Evolutionary conservation across 2,329 filamentous ascomycete species (phyloP).

Genomic region (Alternaria infectoria): DNA sequence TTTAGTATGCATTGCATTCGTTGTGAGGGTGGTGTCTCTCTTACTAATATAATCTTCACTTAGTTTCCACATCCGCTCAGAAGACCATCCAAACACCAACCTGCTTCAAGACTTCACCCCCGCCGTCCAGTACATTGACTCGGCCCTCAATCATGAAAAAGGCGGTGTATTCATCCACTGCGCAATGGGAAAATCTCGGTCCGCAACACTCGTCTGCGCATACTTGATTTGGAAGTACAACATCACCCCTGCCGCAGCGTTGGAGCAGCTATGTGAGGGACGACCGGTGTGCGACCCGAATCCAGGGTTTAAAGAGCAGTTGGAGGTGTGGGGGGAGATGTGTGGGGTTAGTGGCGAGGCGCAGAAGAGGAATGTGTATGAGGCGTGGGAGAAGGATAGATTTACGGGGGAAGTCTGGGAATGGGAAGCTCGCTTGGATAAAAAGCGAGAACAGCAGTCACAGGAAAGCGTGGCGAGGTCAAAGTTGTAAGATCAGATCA

Average conservation of each 20-base stretch:
- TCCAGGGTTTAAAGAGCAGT: slow-evolving; percentile 43
- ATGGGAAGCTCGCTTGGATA: slow-evolving; percentile 35
- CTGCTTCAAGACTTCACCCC: slow-evolving; percentile 33
- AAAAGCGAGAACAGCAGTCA: neutral
- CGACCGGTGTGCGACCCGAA: slow-evolving; percentile 45
- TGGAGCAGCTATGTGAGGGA: slow-evolving; percentile 41
- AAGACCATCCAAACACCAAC: slow-evolving; percentile 44
- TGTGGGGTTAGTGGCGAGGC: slow-evolving; percentile 24
- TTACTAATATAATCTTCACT: neutral
- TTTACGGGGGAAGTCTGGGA: slow-evolving; percentile 48
- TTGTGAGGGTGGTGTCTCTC: too few relatives aligned
- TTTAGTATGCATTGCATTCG: neutral
- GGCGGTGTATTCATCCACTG: slow-evolving; percentile 43
- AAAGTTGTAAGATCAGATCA: neutral
- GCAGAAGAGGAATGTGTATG: slow-evolving; percentile 34
- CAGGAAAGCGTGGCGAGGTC: neutral
- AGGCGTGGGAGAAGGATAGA: slow-evolving; percentile 40
- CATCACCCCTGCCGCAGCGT: slow-evolving; percentile 19
- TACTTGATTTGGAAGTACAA: slow-evolving; percentile 42
- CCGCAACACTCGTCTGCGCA: slow-evolving; percentile 41
- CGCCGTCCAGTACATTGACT: slow-evolving; percentile 32
- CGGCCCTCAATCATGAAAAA: slow-evolving; percentile 17
- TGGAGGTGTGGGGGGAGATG: slow-evolving; percentile 37
- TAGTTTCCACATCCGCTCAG: slow-evolving; percentile 33
- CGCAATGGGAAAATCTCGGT: slow-evolving; percentile 45